A percentile compares a stretch with the other conserved stretches of the same genome.
Conservation (phyloP, 2,329 filamentous ascomycete genomes). For the Claviceps sp. region DNA sequence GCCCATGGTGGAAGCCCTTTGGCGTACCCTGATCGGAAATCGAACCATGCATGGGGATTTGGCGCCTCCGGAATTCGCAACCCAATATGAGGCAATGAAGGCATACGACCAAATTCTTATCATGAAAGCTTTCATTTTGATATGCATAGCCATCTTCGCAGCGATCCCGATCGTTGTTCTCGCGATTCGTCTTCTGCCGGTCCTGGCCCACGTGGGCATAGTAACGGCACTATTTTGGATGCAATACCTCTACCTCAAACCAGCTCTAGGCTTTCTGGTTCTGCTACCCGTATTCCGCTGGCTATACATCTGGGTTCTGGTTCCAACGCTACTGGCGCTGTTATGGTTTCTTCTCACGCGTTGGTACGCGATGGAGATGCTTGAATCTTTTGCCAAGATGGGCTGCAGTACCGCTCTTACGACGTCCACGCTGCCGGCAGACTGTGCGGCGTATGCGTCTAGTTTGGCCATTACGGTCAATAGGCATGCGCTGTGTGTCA, state of each 20-base stretch:
- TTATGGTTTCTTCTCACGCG: neutral
- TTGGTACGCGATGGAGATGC: neutral
- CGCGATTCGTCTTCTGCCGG: slow-evolving; percentile 3
- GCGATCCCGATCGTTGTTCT: neutral
- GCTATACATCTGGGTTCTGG: slow-evolving; percentile 1
- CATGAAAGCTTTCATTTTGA: neutral
- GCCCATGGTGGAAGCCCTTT: slow-evolving; percentile 4
- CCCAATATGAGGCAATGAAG: slow-evolving; percentile 6
- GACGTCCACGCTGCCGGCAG: slow-evolving; percentile 1
- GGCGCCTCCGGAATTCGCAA: slow-evolving; percentile 2
- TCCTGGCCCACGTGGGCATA: neutral
- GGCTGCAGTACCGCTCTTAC: neutral
- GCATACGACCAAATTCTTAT: neutral
- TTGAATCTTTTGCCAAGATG: slow-evolving; percentile 1
- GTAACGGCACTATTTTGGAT: neutral
- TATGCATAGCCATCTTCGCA: neutral
- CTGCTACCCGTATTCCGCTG: slow-evolving; percentile 5
- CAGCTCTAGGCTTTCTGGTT: neutral
- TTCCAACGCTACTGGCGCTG: neutral
- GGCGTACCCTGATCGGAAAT: slow-evolving; percentile 6
- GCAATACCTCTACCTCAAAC: neutral
- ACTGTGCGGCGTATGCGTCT: slow-evolving; percentile 2
- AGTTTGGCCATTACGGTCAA: slow-evolving; percentile 1
- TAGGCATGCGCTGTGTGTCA: slow-evolving; percentile 3
- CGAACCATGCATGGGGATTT: slow-evolving; percentile 2